Evolutionary conservation across 108 stramenopile species (phyloP), one percentile per base, ranked within the genome.

Genomic region (Cyclostephanos tholiformis): DNA sequence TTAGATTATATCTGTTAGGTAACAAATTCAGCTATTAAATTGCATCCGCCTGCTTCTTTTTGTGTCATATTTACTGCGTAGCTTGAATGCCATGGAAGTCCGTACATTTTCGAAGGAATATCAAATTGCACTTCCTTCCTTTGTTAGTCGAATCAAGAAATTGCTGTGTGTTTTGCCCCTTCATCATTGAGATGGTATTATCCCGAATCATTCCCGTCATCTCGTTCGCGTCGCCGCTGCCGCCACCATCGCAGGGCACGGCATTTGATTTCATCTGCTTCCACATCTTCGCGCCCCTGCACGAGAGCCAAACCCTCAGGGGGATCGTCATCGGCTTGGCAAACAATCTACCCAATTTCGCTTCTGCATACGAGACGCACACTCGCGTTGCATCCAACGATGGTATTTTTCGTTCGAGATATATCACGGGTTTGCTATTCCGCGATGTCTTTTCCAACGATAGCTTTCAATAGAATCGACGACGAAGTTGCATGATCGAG

Each of bases 271-370:
- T 66, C 6, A 66, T 56, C 30, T 60, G 77, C 46, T 72, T 65
- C 76, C 58, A 70, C 19, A 65, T 29, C 63, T 75, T 69, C 23
- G 77, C 53, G 13, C 74, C 82, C 27, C 69, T 79, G 65, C 72
- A 79, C 7, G 77, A 79, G 22, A 83, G 41, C 82, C 82, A 83
- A 11, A 83, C 75, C 36, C 82, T 62, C n/a, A 43, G 73, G 7
- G 82, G 82, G 20, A 83, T 41, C 17, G 82, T 83, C 0, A 83
- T 46, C 7, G 82, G 82, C 60, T 83, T 83, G 29, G 79, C 61
- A 35, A 79, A 63, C 20, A 83, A 59, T 58, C 82, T 60, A 27
- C 77, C 77, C 11, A 83, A 46, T 58, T 83, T 83, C 17, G 82
- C 82, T 36, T 83, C 82, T 2, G 77, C 78, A 39, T 69, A 83